These are phyloP conservation scores for Daldinia concentrica DNA, from an alignment of 495 filamentous ascomycete genomes.

Conservation along the genomic window DNA sequence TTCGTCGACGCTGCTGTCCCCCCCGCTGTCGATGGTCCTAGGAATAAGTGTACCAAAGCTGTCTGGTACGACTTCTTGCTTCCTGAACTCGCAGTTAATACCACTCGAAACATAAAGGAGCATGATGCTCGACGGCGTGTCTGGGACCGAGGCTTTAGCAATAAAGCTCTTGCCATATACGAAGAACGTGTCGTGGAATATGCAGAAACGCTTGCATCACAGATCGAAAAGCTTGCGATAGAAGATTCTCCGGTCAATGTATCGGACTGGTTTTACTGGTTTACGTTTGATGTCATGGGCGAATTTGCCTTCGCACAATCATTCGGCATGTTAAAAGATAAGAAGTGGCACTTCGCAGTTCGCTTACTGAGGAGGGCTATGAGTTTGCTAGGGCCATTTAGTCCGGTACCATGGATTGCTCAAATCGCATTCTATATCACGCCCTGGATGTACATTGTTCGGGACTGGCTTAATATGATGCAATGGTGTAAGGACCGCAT, in stretches of 20 bases:
- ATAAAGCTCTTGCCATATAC: conserved; percentile 40
- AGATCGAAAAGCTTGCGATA: conserved; percentile 35
- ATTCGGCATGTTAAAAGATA: conserved; percentile 53
- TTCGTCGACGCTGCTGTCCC: conserved; percentile 48
- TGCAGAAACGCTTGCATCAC: conserved; percentile 39
- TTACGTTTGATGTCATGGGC: conserved; percentile 57
- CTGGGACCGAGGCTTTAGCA: conserved; percentile 48
- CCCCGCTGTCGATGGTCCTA: conserved; percentile 44
- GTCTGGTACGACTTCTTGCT: conserved; percentile 55
- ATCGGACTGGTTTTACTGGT: conserved; percentile 49
- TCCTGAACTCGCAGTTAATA: conserved; percentile 46
- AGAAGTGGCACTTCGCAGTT: conserved; percentile 48
- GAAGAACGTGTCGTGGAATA: conserved; percentile 40
- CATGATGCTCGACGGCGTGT: conserved; percentile 48
- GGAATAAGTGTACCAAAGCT: conserved; percentile 47
- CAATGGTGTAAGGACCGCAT: conserved; percentile 50
- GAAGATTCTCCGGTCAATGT: conserved; percentile 37
- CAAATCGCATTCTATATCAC: conserved; percentile 45
- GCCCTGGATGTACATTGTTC: conserved; percentile 42
- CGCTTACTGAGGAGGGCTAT: conserved; percentile 48
- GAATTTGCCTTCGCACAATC: conserved; percentile 53
- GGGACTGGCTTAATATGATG: conserved; percentile 47
- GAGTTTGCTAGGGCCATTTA: conserved; percentile 48
- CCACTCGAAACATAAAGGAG: conserved; percentile 41
- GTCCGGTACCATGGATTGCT: conserved; percentile 52